Evolutionary conservation across 768 basidiomycete species (phyloP), one percentile per base, ranked within the genome.

Genomic region (Lactarius indigo): DNA sequence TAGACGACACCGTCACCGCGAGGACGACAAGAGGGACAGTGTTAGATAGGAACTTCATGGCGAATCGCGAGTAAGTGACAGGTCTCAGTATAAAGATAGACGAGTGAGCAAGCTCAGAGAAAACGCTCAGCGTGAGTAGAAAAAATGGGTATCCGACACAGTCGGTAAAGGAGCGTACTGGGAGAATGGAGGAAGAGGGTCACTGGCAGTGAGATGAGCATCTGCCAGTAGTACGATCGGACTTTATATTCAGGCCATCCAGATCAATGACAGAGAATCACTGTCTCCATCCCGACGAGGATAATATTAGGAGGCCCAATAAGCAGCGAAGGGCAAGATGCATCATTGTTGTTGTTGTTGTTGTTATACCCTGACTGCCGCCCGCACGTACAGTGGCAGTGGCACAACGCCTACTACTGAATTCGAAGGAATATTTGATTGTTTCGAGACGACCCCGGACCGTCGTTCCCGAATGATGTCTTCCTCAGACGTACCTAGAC

Each of bases 151-250:
- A 28, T 13, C 66, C 69, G 69, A 68, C 33, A 9, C 69, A 59
- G 69, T 68, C 69, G 69, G 66, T 59, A 47, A 50, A 39, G 28
- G 57, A 57, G 57, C 12, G 59, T 67, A 56, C 10, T 17, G 59
- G 47, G 31, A 47, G 55, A 64, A 42, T 55, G 65, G 39, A 30
- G 54, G 55, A 50, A 13, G 44, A 37, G 39, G 59, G 31, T 20
- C 44, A 35, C 23, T 35, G n/a, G n/a, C n/a, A n/a, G 26, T 7
- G 52, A n/a, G 9, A 18, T 13, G 12, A 39, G 28, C 54, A 26
- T 18, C 54, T 1, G 15, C 35, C 12, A 37, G 12, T 37, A 10
- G 10, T 33, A 9, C 23, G 7, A 55, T 26, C 15, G 17, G 30
- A 30, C 30, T 56, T 56, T 56, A 56, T 56, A 56, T 26, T 28